Percentiles rank a stretch among this genome's conserved stretches.
Evolutionary conservation across 1,139 yeast genomes (phyloP).

Genomic region (Petasospora rhodanensis): DNA sequence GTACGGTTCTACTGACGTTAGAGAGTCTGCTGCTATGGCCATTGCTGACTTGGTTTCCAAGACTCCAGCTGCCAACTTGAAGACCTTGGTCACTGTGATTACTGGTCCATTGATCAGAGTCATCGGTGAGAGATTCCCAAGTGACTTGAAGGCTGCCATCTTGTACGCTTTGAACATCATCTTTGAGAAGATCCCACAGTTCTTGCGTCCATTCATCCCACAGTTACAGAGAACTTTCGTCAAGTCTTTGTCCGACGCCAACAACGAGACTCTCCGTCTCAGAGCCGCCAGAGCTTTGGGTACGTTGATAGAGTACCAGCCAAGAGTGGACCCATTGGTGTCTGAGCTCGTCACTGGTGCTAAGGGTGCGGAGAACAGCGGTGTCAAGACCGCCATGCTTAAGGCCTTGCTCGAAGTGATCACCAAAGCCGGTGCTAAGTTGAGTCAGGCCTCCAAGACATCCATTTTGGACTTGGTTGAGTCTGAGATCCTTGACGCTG

Average conservation of each 20-base stretch:
- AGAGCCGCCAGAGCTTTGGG: constrained; percentile 93
- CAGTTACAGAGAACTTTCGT: constrained; percentile 97
- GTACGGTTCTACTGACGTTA: constrained; percentile 84
- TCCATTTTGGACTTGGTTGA: constrained; percentile 73
- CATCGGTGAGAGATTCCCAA: constrained; percentile 88
- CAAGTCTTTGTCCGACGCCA: constrained; percentile 76
- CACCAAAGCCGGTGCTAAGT: constrained; percentile 68
- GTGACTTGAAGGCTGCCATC: constrained; percentile 91
- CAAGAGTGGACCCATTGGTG: constrained; percentile 90
- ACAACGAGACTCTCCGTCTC: constrained; percentile 65
- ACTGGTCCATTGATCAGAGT: constrained; percentile 98
- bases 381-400: constrained; percentile 81
- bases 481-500: constrained; percentile 56
- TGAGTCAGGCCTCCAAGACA: constrained; percentile 70
- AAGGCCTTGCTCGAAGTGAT: constrained; percentile 84
- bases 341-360: constrained; percentile 80
- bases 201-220: constrained; percentile 92
- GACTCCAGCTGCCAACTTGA: constrained; percentile 76
- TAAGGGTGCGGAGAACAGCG: constrained; percentile 51
- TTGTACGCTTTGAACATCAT: constrained; percentile 76
- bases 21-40: constrained; percentile 83
- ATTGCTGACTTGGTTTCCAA: constrained; percentile 85
- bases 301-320: constrained; percentile 80
- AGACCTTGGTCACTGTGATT: constrained; percentile 85
- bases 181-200: constrained; percentile 80